phyloP scores from a whole-genome alignment of 192 early-diverging fungal species.

The Entomortierella parvispora region DNA sequence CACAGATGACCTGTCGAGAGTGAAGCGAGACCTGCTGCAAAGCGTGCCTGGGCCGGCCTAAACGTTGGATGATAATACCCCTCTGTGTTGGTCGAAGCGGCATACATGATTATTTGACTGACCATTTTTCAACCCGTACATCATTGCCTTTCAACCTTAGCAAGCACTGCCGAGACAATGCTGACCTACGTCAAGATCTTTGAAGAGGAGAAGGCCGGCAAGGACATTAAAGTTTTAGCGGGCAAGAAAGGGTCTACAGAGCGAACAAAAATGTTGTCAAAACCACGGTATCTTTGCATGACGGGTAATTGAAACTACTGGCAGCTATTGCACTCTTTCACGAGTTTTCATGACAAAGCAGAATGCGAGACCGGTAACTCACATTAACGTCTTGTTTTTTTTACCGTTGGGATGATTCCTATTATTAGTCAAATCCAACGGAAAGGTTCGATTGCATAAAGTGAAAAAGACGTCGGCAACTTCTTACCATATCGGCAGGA shows the following conservation, averaged over 20 bases:
- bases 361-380: too few species aligned
- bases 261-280: slow-evolving; percentile 55
- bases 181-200: slow-evolving; percentile 62
- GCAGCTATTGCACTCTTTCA: too few species aligned
- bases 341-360: too few species aligned
- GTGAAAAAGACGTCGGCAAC: slow-evolving; percentile 59
- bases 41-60: too few species aligned
- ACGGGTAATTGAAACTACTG: slow-evolving; percentile 50
- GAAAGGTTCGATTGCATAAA: slow-evolving; percentile 60
- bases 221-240: slow-evolving; percentile 27
- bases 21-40: too few species aligned
- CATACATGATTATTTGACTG: background rate
- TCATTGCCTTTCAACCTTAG: background rate
- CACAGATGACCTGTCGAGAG: too few species aligned
- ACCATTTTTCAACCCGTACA: background rate
- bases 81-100: too few species aligned
- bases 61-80: too few species aligned
- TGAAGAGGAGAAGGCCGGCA: slow-evolving; percentile 56
- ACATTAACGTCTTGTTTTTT: slow-evolving; percentile 3
- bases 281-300: slow-evolving; percentile 63
- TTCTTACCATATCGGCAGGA: slow-evolving; percentile 63
- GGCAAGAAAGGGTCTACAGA: slow-evolving; percentile 29
- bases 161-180: slow-evolving; percentile 38
- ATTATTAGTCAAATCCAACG: slow-evolving; percentile 54
- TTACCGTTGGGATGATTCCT: too few species aligned